These are phyloP conservation scores for Populus alba DNA, from an alignment of 345 rosid genomes.

Conservation along the genomic window DNA sequence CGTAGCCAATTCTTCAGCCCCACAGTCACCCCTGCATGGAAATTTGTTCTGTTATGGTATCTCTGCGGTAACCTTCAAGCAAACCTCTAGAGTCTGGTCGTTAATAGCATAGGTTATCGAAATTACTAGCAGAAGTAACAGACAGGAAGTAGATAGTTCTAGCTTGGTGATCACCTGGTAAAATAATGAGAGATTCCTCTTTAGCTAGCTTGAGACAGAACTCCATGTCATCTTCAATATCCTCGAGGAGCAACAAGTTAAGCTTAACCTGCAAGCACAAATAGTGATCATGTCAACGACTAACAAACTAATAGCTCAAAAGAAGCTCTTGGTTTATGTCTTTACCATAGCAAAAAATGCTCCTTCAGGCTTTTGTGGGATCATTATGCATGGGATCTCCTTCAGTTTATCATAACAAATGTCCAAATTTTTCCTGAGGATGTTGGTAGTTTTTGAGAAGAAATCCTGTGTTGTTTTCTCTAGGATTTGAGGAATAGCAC, in stretches of 20 bases:
- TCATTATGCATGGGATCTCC: background rate
- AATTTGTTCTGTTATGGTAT: background rate
- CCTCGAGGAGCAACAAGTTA: background rate
- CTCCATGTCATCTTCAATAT: background rate
- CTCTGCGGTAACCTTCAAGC: background rate
- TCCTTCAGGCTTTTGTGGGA: background rate
- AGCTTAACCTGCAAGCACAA: background rate
- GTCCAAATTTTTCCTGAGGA: background rate
- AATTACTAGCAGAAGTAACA: background rate
- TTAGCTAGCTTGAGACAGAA: background rate
- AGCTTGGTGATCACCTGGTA: background rate
- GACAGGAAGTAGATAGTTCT: background rate
- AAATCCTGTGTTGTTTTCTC: background rate
- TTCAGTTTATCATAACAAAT: background rate
- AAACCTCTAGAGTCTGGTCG: background rate
- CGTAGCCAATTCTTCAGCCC: conserved; percentile 60
- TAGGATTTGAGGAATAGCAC: background rate
- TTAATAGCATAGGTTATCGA: background rate
- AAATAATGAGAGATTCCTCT: background rate
- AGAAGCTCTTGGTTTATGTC: background rate
- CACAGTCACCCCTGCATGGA: conserved; percentile 29
- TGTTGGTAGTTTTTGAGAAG: background rate
- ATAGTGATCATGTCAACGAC: background rate
- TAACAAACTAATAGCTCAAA: background rate
- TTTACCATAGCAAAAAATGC: background rate